Evolutionary conservation across 148 eudicot species (phyloP), one percentile per base, ranked within the genome.

Genomic region (Dysphania ambrosioides): DNA sequence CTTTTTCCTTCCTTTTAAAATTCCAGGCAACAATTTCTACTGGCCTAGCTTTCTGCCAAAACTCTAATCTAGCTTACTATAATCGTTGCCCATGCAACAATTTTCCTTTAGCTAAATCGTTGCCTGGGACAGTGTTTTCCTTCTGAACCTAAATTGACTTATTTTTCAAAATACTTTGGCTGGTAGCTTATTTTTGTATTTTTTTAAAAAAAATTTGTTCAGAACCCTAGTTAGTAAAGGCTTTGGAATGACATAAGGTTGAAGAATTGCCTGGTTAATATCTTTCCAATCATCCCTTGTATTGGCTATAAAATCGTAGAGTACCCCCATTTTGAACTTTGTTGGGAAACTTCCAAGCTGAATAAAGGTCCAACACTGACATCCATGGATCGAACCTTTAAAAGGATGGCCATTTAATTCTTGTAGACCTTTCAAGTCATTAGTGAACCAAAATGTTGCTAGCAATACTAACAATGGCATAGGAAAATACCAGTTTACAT

Each of bases 381-480:
- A 77, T 81, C 24, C 74, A 72, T 36, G 98, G 97, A n/a, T n/a
- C n/a, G n/a, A n/a, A 38, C 89, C 97, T 73, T 94, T 96, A 97
- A 94, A 85, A 84, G 97, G 96, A 56, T 94, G 98, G 98, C 98
- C 97, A 18, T 94, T 94, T 77, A 94, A 90, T 79, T 85, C 98
- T 69, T 94, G 98, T 77, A 75, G 97, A 30, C 88, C 98, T 63
- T 74, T 75, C 66, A 84, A 82, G 70, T 80, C 81, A 24, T 13
- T 70, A 53, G 83, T 79, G 36, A 82, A 83, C 41, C 85, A 78
- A 75, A 68, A 72, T 60, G 84, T 60, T 80, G 80, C 84, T 11
- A 77, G 83, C 71, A 85, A 70, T 77, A 77, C 91, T 8, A 75
- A 76, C 76, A 85, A 63, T 81, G 59, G 69, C 27, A 86, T 73